Base-by-base conservation (phyloP, 495 filamentous ascomycete species). In the Hamigera avellanea region DNA sequence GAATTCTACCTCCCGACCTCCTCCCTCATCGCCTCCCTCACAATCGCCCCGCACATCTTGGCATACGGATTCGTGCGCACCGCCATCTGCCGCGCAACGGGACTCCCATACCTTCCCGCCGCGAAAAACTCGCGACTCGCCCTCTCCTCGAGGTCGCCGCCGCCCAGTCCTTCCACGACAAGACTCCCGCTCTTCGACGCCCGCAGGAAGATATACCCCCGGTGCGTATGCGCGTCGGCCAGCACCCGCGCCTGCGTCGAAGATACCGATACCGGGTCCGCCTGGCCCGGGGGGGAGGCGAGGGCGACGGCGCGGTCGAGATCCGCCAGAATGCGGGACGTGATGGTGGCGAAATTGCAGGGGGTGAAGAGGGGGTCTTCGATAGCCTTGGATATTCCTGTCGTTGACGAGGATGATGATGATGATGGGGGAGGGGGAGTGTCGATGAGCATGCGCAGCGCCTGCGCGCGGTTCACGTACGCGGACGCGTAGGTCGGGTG, bases 31-130 rank as follows among this genome's bases (percentile, higher is more conserved):
- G 83, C 84, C 63, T 89, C 81, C 56, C 75, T 78, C 8, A 94
- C 84, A 64, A 94, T 91, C 19, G 74, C 73, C 10, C 85, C 86
- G 60, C 86, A 94, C 50, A 93, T 67, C 66, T 87, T 93, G 17
- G 85, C 85, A 45, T 83, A 83, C 21, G 86, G 86, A 66, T 93
- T 94, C 28, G 78, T 83, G 57, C 71, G 69, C 31, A 91, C 86
- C 2, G 81, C 78, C 60, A 93, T 58, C 30, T 72, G 74, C 59
- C 78, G 78, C 9, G 78, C 85, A 39, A 87, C 70, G 42, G 79
- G 75, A 56, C 83, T 86, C 12, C 86, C 86, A 56, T 81, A 93
- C 46, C 73, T 55, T 1, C 82, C 86, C 0, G 81, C 86, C 42
- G 76, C 53, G 34, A 74, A 78, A 56, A 93, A 89, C 46, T 86